Conservation (phyloP, 768 basidiomycete genomes). For the Lactarius trivialis region DNA sequence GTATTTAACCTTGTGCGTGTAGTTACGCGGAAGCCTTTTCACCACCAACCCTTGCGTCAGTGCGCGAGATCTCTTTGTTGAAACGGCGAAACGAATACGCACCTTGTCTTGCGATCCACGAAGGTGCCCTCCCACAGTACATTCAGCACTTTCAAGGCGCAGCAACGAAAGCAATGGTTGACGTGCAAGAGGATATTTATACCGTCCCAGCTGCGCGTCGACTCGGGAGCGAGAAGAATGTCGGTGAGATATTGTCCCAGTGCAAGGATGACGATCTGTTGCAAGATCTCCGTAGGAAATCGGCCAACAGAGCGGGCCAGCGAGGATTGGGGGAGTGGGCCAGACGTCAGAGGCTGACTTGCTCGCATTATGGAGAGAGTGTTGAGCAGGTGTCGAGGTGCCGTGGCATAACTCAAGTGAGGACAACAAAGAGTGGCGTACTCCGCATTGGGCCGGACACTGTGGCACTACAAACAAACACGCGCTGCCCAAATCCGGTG, state of each 20-base stretch:
- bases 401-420: neutral
- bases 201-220: slow-evolving; percentile 1
- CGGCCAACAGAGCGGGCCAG: neutral
- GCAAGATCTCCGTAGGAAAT: slow-evolving; percentile 6
- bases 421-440: neutral
- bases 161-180: slow-evolving; percentile 4
- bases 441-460: neutral
- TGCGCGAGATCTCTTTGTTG: neutral
- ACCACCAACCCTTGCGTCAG: neutral
- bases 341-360: neutral
- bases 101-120: slow-evolving; percentile 1
- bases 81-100: neutral
- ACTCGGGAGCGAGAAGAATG: slow-evolving; percentile 7
- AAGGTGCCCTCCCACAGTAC: slow-evolving; percentile 6
- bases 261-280: slow-evolving; percentile 1
- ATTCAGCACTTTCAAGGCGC: neutral
- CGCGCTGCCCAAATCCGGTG: too few relatives aligned
- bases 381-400: neutral
- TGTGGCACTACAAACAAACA: neutral
- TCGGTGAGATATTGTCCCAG: slow-evolving; percentile 9
- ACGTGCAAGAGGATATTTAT: slow-evolving; percentile 3
- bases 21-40: neutral
- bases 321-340: neutral
- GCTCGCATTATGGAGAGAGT: neutral
- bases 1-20: neutral